phyloP scores from a whole-genome alignment of 768 basidiomycete species.

The Paxillus involutus region DNA sequence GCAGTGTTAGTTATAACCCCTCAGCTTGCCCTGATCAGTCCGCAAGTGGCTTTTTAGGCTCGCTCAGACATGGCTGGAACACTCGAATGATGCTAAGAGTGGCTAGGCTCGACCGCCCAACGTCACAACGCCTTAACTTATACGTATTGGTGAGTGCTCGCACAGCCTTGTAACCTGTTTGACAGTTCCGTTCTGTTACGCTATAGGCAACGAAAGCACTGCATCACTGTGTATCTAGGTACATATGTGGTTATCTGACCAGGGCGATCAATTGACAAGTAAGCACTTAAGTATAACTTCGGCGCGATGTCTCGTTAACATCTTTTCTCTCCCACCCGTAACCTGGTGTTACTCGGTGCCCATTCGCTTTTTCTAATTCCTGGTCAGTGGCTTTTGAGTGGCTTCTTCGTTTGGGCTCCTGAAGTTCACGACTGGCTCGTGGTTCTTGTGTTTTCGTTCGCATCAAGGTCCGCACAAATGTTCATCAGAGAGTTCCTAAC shows the following conservation, averaged over 20 bases:
- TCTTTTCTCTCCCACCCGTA: not conserved
- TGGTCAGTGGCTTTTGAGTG: not conserved
- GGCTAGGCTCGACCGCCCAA: too few species aligned
- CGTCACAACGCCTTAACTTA: too few species aligned
- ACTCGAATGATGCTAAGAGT: too few species aligned
- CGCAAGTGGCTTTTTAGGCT: too few species aligned
- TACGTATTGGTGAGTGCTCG: too few species aligned
- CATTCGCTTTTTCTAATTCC: not conserved
- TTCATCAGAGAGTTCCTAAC: not conserved
- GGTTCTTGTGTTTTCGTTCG: not conserved
- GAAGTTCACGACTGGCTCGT: conserved; percentile 15
- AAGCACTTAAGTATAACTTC: not conserved
- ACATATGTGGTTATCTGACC: not conserved
- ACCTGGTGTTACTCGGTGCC: conserved; percentile 4
- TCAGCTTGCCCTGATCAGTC: too few species aligned
- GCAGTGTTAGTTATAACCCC: too few species aligned
- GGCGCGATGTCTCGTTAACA: not conserved
- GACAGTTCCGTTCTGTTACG: too few species aligned
- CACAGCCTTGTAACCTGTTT: too few species aligned
- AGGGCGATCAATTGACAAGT: not conserved
- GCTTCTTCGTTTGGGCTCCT: not conserved
- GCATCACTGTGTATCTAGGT: too few species aligned
- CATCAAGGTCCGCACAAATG: not conserved
- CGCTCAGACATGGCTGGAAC: too few species aligned
- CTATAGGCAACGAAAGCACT: too few species aligned